Conservation (phyloP, 2,329 filamentous ascomycete species). For the Hypoxylon sp. region DNA sequence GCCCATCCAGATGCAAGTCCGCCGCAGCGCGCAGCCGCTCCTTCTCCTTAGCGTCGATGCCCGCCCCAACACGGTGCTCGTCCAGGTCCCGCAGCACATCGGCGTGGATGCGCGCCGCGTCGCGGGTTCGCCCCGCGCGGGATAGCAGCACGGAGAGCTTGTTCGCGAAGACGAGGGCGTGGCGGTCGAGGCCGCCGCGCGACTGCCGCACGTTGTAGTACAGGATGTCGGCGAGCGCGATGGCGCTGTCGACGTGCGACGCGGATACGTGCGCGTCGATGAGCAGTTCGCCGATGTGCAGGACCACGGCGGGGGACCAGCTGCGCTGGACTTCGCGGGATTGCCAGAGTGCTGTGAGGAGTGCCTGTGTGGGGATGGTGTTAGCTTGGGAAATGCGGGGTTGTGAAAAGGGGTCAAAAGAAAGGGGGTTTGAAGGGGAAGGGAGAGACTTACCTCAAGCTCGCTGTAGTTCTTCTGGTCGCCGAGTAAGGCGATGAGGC, state of each 20-base stretch:
- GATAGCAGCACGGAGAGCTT: slow-evolving; percentile 52
- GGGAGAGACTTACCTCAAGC: slow-evolving; percentile 55
- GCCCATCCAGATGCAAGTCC: slow-evolving; percentile 45
- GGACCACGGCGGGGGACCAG: slow-evolving; percentile 52
- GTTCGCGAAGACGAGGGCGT: slow-evolving; percentile 51
- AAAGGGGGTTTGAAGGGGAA: neutral
- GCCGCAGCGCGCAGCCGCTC: slow-evolving; percentile 42
- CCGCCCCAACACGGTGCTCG: slow-evolving; percentile 30
- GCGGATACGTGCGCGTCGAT: slow-evolving; percentile 54
- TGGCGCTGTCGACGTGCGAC: slow-evolving; percentile 50
- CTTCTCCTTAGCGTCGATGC: slow-evolving; percentile 31
- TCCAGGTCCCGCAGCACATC: slow-evolving; percentile 50
- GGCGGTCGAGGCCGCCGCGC: slow-evolving; percentile 52
- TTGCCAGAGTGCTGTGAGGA: slow-evolving; percentile 54
- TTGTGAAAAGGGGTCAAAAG: neutral
- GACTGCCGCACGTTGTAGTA: slow-evolving; percentile 56
- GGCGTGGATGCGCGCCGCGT: slow-evolving; percentile 52
- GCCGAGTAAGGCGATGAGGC: slow-evolving; percentile 63
- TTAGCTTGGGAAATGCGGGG: slow-evolving; percentile 17
- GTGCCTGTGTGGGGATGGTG: slow-evolving; percentile 16
- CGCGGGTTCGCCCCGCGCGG: slow-evolving; percentile 48
- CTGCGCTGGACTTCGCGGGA: slow-evolving; percentile 55
- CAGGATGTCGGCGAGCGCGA: slow-evolving; percentile 53
- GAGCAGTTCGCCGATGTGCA: slow-evolving; percentile 52
- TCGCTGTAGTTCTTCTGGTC: slow-evolving; percentile 63